These are phyloP conservation scores for Shiraia sp. DNA, from an alignment of 2,329 filamentous ascomycete species.

Conservation along the genomic window DNA sequence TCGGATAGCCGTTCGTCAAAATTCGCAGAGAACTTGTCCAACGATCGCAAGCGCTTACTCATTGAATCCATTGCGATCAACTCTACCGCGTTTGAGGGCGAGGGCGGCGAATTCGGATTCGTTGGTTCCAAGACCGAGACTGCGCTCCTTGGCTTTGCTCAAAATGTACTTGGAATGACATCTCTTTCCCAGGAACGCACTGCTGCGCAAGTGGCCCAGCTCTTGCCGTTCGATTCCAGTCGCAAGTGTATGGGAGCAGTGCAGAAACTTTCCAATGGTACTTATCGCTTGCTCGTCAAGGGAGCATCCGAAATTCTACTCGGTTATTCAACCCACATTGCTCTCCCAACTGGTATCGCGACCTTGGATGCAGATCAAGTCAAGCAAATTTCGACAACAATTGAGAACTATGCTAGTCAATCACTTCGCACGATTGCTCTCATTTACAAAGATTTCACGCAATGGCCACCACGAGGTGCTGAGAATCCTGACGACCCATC, in stretches of 20 bases:
- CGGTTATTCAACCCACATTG: constrained; percentile 53
- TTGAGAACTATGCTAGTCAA: constrained; percentile 71
- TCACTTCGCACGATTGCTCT: constrained; percentile 84
- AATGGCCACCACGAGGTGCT: constrained; percentile 72
- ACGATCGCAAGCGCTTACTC: constrained; percentile 59
- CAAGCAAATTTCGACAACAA: constrained; percentile 54
- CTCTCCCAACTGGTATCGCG: constrained; percentile 9
- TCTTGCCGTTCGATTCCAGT: constrained; percentile 65
- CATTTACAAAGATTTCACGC: constrained; percentile 80
- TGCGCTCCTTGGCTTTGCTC: constrained; percentile 70
- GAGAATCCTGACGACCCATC: constrained; percentile 71
- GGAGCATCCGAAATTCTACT: constrained; percentile 58
- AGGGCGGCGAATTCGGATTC: constrained; percentile 55
- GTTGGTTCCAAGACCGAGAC: constrained; percentile 80
- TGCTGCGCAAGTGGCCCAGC: constrained; percentile 62
- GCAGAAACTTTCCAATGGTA: constrained; percentile 58
- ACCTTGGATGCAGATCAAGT: constrained; percentile 61
- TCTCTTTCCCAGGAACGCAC: constrained; percentile 64
- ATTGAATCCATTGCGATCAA: constrained; percentile 58
- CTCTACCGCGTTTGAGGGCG: constrained; percentile 49
- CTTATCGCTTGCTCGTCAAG: constrained; percentile 61
- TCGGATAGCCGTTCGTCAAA: constrained; percentile 57
- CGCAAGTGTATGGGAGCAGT: constrained; percentile 73
- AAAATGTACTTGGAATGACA: constrained; percentile 67
- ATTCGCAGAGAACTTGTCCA: constrained; percentile 46